Evolutionary conservation across 106 monocot species (phyloP).

Genomic region (Posidonia australis): DNA sequence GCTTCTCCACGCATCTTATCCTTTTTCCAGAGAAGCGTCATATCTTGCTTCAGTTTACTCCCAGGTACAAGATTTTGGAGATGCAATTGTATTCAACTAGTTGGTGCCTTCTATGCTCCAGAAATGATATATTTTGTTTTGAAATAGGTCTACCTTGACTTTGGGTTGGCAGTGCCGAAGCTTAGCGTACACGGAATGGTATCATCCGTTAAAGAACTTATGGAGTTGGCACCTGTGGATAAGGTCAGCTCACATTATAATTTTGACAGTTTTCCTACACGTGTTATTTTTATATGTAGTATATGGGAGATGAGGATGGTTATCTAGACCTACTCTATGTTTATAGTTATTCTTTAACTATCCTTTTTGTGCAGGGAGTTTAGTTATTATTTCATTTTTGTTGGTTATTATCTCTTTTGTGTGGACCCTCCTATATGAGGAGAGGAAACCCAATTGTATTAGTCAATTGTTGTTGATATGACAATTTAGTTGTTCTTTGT

Average conservation of each 20-base stretch:
- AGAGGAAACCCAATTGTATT: no score
- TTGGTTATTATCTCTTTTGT: no score
- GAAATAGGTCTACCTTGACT: constrained; percentile 90
- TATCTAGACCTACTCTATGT: no score
- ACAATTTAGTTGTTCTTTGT: no score
- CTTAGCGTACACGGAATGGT: constrained; percentile 97
- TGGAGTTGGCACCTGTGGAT: constrained; percentile 76
- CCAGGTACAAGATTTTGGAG: constrained; percentile 41
- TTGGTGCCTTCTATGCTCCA: constrained; percentile 1
- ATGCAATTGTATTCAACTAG: not conserved
- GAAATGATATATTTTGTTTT: constrained; percentile 5
- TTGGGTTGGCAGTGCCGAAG: constrained; percentile 91
- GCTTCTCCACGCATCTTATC: constrained; percentile 96
- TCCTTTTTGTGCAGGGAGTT: no score
- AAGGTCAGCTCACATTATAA: constrained; percentile 41
- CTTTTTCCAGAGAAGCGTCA: constrained; percentile 93
- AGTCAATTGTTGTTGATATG: no score
- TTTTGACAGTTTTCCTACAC: not conserved
- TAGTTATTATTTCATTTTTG: no score
- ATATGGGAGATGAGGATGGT: no score
- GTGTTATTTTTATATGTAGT: no score
- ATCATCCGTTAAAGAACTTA: constrained; percentile 80
- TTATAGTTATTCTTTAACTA: no score
- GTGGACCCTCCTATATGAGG: no score
- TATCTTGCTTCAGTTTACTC: constrained; percentile 96